Evolutionary conservation across 2,329 filamentous ascomycete species (phyloP), one percentile per base, ranked within the genome.

Genomic region (Beauveria australis): DNA sequence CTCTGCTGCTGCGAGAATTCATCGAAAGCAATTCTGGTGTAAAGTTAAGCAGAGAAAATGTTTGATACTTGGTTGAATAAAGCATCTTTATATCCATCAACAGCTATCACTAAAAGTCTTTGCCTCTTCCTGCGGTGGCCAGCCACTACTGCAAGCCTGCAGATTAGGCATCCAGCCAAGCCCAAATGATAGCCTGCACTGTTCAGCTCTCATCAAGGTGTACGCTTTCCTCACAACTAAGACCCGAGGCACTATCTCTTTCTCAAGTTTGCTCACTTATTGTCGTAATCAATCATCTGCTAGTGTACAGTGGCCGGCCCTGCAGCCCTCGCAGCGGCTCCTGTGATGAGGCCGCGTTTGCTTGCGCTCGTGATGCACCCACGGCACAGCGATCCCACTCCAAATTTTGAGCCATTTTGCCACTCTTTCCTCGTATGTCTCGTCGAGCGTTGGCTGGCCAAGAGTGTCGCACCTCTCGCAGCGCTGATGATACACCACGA

Each of bases 321-420:
- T 75, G 54, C 74, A 76, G 0, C 74, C 74, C 61, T 76, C 73
- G 37, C 75, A 77, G 1, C 75, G 61, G 0, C 53, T 18, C 0
- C 0, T 6, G 48, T 69, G 46, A 37, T 77, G 73, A 1, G 71
- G 67, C 10, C 47, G 66, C 0, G 60, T 44, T 0, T 54, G 37
- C 2, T 59, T 59, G 0, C 9, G 16, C 0, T 6, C 6, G 2
- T 16, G 28, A 46, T 63, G 66, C 0, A 1, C 5, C 0, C 61
- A 66, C 6, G 0, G 28, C 5, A 69, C 53, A 2, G 54, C 2
- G 1, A 76, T 49, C 0, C 69, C 70, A 5, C 64, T 66, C 53
- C 53, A 56, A 2, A 56, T 47, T n/a, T 56, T 74, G 5, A 77
- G 64, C 1, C 74, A 67, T 54, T 75, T 74, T 0, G 67, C 63